Evolutionary conservation across 345 rosid species (phyloP), one percentile per base, ranked within the genome.

Genomic region (sweet orange (Citrus sinensis)): DNA sequence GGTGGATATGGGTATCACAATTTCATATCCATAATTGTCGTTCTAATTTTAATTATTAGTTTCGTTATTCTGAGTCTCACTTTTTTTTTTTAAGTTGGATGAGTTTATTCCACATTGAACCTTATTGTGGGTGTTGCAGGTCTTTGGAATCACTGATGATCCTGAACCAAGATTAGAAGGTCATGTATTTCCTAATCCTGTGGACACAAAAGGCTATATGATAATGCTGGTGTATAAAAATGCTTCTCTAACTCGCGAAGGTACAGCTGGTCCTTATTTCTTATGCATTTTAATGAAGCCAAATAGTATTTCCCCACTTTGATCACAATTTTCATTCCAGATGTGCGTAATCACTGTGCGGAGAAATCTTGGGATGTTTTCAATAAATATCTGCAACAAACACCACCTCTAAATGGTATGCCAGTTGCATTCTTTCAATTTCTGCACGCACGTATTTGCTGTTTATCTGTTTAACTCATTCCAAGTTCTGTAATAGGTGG

Each of bases 161-260:
- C 93, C 89, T 76, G 83, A 88, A 78, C 97, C 99, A 7, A 62
- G 93, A 78, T 86, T 96, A 72, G 98, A 94, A 83, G 98, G 98
- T 37, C 97, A 96, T 67, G 90, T 96, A 65, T 86, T 94, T 67
- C 97, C 99, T 24, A 91, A 91, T 86, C 98, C 98, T 1, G 97
- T 94, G 35, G 97, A 96, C 81, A 87, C 88, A n/a, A 86, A 92
- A 73, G 90, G 97, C 80, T 96, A 94, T 86, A 94, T 94, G 98
- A 91, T 94, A 73, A 94, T 96, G 98, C 80, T 96, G 83, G 82
- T 80, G 58, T 94, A 92, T 90, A 91, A 92, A 85, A 93, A 94
- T 81, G 97, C 89, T n/a, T 94, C 99, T 80, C 87, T 94, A 73
- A 88, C 93, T 56, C 96, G 95, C 67, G 99, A 96, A 92, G 98